Evolutionary conservation across 208 protist species (phyloP).

Genomic region (Wallacemonas sp.): DNA sequence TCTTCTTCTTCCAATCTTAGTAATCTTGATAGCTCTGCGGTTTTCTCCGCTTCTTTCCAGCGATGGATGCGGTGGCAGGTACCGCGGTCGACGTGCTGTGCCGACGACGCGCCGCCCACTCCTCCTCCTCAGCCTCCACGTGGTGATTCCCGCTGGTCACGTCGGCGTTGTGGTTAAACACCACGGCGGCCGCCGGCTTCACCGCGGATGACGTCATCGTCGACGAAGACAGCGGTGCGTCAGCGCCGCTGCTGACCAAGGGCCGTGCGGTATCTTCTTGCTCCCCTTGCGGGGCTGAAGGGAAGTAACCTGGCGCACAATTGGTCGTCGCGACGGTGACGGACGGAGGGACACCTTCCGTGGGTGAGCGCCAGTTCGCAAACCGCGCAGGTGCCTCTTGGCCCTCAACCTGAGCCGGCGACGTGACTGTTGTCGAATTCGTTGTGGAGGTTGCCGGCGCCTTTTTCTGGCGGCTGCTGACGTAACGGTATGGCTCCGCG

Average conservation of each 20-base stretch:
- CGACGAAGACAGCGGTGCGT: no score
- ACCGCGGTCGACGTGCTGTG: not conserved
- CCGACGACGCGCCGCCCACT: not conserved
- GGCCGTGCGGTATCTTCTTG: no score
- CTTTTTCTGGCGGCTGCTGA: slow-evolving; percentile 18
- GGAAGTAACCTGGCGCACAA: not conserved
- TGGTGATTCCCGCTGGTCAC: not conserved
- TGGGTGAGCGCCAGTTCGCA: slow-evolving; percentile 1
- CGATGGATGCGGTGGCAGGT: slow-evolving; percentile 5
- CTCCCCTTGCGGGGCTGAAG: not conserved
- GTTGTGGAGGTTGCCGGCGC: not conserved
- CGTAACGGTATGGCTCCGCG: slow-evolving; percentile 68
- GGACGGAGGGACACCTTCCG: not conserved
- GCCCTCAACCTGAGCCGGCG: not conserved
- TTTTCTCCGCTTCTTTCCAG: slow-evolving; percentile 62
- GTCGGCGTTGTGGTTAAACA: no score
- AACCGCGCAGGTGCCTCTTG: not conserved
- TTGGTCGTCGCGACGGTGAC: not conserved
- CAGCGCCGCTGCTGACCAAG: no score
- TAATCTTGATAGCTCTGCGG: slow-evolving; percentile 73
- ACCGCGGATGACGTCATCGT: no score
- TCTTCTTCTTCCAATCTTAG: slow-evolving; percentile 2
- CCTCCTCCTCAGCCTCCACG: not conserved
- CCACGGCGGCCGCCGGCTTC: no score
- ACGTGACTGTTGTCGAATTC: not conserved